Evolutionary conservation across 352 stramenopile species (phyloP).

Genomic region (Phytophthora europaea): DNA sequence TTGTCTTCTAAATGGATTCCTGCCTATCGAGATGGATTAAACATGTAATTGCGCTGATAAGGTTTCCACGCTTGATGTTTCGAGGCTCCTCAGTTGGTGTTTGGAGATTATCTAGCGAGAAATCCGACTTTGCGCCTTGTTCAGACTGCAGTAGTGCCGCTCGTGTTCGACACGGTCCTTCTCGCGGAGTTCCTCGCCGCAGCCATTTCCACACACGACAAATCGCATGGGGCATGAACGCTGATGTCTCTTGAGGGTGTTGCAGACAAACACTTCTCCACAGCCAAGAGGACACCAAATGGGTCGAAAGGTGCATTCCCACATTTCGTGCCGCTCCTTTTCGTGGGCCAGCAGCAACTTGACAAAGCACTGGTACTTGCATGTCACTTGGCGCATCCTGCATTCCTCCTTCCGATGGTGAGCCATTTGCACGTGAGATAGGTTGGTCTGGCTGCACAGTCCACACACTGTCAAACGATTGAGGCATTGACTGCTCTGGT

Average conservation of each 20-base stretch:
- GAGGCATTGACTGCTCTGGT: constrained; percentile 47
- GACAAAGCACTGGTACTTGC: constrained; percentile 58
- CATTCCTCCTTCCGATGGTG: constrained; percentile 61
- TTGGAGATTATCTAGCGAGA: neutral
- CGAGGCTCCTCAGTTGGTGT: neutral
- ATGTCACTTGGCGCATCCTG: constrained; percentile 69
- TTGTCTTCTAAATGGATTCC: neutral
- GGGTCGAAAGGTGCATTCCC: constrained; percentile 65
- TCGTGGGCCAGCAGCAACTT: constrained; percentile 67
- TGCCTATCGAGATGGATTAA: neutral
- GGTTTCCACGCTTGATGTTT: no score
- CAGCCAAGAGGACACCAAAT: constrained; percentile 82
- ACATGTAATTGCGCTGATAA: no score
- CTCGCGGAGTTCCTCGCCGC: constrained; percentile 70
- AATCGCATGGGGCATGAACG: constrained; percentile 73
- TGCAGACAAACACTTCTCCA: constrained; percentile 54
- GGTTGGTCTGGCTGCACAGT: constrained; percentile 57
- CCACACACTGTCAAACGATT: constrained; percentile 63
- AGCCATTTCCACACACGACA: constrained; percentile 57
- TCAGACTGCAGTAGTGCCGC: constrained; percentile 42
- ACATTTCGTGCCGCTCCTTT: constrained; percentile 64
- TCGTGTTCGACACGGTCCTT: constrained; percentile 71
- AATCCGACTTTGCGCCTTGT: constrained; percentile 7
- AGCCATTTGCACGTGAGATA: constrained; percentile 43
- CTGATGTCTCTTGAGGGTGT: constrained; percentile 66